Evolutionary conservation across 306 rosid genomes (phyloP).

Genomic region (Carpinus viminea): DNA sequence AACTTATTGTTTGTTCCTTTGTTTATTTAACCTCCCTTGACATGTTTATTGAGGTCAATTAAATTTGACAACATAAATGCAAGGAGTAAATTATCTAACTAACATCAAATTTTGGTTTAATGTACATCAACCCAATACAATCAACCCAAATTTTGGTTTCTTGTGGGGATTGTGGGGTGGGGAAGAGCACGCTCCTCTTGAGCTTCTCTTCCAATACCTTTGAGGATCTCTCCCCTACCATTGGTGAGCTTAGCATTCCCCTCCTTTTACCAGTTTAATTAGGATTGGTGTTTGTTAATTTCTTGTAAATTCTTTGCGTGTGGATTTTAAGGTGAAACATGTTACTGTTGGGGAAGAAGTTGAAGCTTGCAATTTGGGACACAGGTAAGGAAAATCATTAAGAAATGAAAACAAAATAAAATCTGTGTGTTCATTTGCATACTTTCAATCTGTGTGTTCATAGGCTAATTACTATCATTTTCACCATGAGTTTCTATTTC

Average conservation of each 20-base stretch:
- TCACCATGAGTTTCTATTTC: background rate
- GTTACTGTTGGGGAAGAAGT: conserved; percentile 59
- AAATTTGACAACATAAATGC: too few relatives aligned
- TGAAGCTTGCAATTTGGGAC: conserved; percentile 95
- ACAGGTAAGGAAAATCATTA: conserved; percentile 51
- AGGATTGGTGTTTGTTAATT: background rate
- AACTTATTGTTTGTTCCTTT: too few relatives aligned
- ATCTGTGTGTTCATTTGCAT: too few relatives aligned
- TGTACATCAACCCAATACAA: too few relatives aligned
- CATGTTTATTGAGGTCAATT: too few relatives aligned
- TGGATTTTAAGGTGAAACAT: conserved; percentile 80
- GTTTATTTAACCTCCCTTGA: too few relatives aligned
- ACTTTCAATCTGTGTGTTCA: background rate
- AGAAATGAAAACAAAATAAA: too few relatives aligned
- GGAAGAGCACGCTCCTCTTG: conserved; percentile 77
- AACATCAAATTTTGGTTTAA: too few relatives aligned
- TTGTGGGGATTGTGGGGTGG: conserved; percentile 92
- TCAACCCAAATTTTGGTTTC: too few relatives aligned
- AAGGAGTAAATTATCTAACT: too few relatives aligned
- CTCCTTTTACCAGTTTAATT: background rate
- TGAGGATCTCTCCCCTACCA: conserved; percentile 87
- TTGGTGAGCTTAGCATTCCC: conserved; percentile 12
- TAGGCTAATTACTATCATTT: background rate
- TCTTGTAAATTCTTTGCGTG: conserved; percentile 43
- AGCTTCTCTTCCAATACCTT: conserved; percentile 63